Evolutionary conservation across 345 rosid species (phyloP), one percentile per base, ranked within the genome.

Genomic region (Eucalyptus cladocalyx): DNA sequence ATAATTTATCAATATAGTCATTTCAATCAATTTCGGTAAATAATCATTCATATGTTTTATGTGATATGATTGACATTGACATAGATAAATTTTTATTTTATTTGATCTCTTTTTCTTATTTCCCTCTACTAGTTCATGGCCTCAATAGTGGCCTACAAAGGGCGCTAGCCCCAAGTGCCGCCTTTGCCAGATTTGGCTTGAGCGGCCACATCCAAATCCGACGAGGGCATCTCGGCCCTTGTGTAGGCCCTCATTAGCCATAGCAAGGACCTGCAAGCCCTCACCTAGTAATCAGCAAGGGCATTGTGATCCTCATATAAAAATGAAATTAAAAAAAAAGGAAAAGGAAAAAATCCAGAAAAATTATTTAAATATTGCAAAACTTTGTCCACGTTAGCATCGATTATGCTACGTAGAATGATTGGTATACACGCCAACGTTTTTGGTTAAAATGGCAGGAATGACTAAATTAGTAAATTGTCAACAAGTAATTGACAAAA

Each of bases 361-460:
- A 60, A 60, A 28, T 12, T 28, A 60, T 60, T 6, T 26, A 60
- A 28, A 12, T 12, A 11, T 28, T n/a, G 11, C 6, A 65, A 65
- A 15, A n/a, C n/a, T 0, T 2, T n/a, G 6, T 65, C 19, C 5
- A n/a, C 0, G 3, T 7, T 3, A n/a, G 0, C 21, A 7, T 0
- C 5, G 0, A 30, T 60, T 30, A 28, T 60, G 32, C 2, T 30
- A 60, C 7, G 8, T 28, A 60, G 7, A 11, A 60, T 13, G 8
- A 0, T 6, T 28, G 8, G 7, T 6, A 12, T 60, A 8, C 4
- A 60, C 0, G 32, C 14, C 7, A 60, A 28, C 1, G 1, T 26
- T 60, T 60, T 30, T 30, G 32, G 4, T 0, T 60, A 60, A 60
- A 60, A 28, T 60, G 17, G 1, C 3, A 16, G 0, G 17, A 30